Base-by-base conservation (phyloP, 202 grass and related monocot species). In the Bolboschoenoplectus hybrid region DNA sequence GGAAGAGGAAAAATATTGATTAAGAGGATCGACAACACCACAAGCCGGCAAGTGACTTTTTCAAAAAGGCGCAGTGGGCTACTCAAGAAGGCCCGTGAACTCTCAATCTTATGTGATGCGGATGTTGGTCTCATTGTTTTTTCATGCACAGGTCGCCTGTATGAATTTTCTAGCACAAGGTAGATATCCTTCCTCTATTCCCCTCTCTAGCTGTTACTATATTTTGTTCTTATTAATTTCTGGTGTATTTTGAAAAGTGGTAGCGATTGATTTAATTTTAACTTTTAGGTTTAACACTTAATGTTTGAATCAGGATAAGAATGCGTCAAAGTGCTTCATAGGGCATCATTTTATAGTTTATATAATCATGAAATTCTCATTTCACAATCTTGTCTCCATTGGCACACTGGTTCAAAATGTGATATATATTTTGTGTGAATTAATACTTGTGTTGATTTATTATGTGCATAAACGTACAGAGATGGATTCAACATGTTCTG, bases 21-120 rank as follows among this genome's bases (percentile, higher is more conserved):
- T 51, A 51, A 74, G 20, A 52, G 71, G 71, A 74, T 74, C 52
- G 71, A 74, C 20, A 52, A 52, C 46, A 52, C 71, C 12, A 34
- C 71, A 74, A 74, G 71, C 71, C 71, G 71, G 46, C 71, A 75
- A 75, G 71, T 75, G 10, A 75, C 71, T 13, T 75, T 75, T 34
- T 75, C 71, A 2, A 75, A 75, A 52, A 32, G 71, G 47, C 45
- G 71, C 19, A 75, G 9, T 6, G 71, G 71, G 9, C 52, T 75
- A 75, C 3, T 75, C 71, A 75, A 75, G 20, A 75, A 75, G 46
- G 71, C 71, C 20, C 10, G 46, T 14, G 71, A 75, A 51, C 46
- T 75, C 45, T 75, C 71, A 9, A 75, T 75, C 71, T 52, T 75
- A 35, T 75, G 71, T 50, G 71, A 75, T 52, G 71, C 46, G 7